Evolutionary conservation across 169 alveolate species (phyloP).

Genomic region (Eimeria tenella): DNA sequence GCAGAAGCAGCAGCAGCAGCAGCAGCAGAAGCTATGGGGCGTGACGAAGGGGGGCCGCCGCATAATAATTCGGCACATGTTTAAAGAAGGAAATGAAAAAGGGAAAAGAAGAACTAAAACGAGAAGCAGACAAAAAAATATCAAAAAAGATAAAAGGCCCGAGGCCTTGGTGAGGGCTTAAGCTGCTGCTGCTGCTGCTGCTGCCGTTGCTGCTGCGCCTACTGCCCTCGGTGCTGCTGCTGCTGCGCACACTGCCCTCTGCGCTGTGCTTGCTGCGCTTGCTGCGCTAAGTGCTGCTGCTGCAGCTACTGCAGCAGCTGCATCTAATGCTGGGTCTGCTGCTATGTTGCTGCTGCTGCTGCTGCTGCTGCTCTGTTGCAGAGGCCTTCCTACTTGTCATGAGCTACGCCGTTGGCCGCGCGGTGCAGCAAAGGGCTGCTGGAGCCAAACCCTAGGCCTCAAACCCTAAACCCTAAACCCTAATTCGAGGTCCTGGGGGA

Average conservation of each 20-base stretch:
- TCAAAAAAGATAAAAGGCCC: neutral
- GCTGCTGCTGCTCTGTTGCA: conserved; percentile 3
- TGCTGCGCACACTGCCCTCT: neutral
- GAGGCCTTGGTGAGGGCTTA: neutral
- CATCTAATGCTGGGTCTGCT: neutral
- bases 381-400: neutral
- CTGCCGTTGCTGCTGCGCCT: neutral
- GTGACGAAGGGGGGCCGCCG: conserved; percentile 39
- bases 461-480: too few relatives aligned
- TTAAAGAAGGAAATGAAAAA: neutral
- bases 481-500: too few relatives aligned
- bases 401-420: neutral
- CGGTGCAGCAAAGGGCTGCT: too few relatives aligned
- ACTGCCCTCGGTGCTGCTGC: neutral
- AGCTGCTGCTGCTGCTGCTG: neutral
- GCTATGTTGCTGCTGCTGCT: conserved; percentile 1
- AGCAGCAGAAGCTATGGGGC: conserved; percentile 8
- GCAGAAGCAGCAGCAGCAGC: conserved; percentile 54
- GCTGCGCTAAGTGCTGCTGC: neutral
- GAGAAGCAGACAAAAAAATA: conserved; percentile 51
- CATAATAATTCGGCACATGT: neutral
- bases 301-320: conserved; percentile 6
- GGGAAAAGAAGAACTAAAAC: conserved; percentile 16
- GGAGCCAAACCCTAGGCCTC: too few relatives aligned
- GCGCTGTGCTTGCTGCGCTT: neutral